Evolutionary conservation across 2,329 filamentous ascomycete species (phyloP), one percentile per base, ranked within the genome.

Genomic region (Calonectria hawksworthii): DNA sequence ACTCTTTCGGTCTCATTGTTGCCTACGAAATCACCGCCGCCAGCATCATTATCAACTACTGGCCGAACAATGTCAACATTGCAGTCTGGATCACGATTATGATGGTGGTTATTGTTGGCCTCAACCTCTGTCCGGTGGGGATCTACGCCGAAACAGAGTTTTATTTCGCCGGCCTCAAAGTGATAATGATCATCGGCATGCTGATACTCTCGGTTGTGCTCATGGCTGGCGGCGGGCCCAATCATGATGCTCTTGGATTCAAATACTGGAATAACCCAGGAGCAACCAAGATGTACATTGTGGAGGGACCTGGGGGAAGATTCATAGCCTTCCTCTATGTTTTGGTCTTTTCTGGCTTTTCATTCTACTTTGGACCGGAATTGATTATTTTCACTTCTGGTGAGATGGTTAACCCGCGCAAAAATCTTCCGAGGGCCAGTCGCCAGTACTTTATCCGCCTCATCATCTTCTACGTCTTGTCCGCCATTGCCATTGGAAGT

Each of bases 391-490:
- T 89, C 70, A 93, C 92, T 0, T 92, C 92, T 3, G 92, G 91
- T 14, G 93, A 94, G 82, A 89, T 92, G 2, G 88, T 92, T 76
- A 92, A 93, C 78, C 93, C 93, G 0, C 90, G 92, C 18, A 86
- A 85, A 28, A 89, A 92, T 26, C 89, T 95, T 82, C 93, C 93
- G 0, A 90, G 89, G 73, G 93, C 94, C 1, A 94, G 91, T 83
- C 94, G 94, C 73, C 90, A 92, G 52, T 93, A 94, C 7, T 94
- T 95, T 84, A 94, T 93, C 82, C 92, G 94, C 66, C 86, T 95
- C 44, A 91, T 92, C 0, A 85, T 90, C 1, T 95, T 95, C 84
- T 95, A 94, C 84, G 89, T 94, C 56, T 88, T 94, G 5, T 93
- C 93, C 1, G 91, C 92, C 5, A 86, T 95, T 3, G 89, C 89